A percentile compares a stretch with the other conserved stretches of the same genome.
phyloP scores from a whole-genome alignment of 2,329 filamentous ascomycete genomes.

The Knoxdaviesia capensis region DNA sequence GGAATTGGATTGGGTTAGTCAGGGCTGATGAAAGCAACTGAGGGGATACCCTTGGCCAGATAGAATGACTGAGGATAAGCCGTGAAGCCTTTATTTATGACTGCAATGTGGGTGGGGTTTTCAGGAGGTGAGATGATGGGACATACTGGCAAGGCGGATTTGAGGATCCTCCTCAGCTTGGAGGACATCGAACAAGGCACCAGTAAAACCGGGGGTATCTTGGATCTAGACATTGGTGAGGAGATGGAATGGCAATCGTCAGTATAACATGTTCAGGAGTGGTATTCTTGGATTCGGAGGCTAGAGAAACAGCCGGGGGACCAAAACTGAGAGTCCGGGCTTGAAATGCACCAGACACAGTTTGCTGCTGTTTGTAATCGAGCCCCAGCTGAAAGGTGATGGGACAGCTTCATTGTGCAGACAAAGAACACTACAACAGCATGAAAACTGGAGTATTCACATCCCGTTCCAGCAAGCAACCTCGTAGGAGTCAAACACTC shows the following conservation, averaged over 20 bases:
- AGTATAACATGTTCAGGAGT: constrained; percentile 3
- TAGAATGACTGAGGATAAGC: constrained; percentile 3
- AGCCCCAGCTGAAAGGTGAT: too few species aligned
- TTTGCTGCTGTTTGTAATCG: too few species aligned
- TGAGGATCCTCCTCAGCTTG: constrained; percentile 71
- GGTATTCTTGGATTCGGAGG: too few species aligned
- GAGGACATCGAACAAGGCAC: constrained; percentile 77
- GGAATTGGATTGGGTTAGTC: neutral
- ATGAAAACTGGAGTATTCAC: too few species aligned
- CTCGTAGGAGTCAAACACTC: too few species aligned
- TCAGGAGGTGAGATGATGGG: constrained; percentile 7
- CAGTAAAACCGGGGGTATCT: constrained; percentile 72
- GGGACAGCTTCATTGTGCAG: too few species aligned
- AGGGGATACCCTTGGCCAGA: neutral
- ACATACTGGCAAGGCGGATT: constrained; percentile 74
- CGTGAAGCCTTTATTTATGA: constrained; percentile 1
- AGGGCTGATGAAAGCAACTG: neutral
- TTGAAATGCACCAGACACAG: too few species aligned
- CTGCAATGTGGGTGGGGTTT: constrained; percentile 9
- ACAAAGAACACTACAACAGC: too few species aligned
- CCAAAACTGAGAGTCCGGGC: too few species aligned
- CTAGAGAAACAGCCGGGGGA: too few species aligned
- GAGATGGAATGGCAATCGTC: too few species aligned
- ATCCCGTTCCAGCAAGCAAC: too few species aligned
- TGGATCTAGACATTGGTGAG: constrained; percentile 62